Evolutionary conservation across 2,329 filamentous ascomycete genomes (phyloP), one percentile per base, ranked within the genome.

Genomic region (Blastomyces gilchristii): DNA sequence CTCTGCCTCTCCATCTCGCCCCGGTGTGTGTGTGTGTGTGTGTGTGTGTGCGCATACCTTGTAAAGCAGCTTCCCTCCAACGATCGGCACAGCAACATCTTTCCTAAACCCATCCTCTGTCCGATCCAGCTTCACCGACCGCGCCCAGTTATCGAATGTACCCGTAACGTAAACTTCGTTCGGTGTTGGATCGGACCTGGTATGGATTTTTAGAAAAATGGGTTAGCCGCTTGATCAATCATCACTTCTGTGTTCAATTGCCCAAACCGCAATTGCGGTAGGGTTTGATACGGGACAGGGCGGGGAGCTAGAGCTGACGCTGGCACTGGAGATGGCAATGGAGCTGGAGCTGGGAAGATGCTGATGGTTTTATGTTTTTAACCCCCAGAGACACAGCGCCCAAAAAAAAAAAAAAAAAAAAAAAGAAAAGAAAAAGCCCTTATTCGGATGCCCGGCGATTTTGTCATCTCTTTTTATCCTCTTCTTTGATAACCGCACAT

Each of bases 91-190:
- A 61, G 84, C 80, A 65, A 99, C 91, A 43, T 85, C 85, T 81
- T 96, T 96, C 77, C 88, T 82, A 76, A 95, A 96, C 67, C 76
- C 75, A 58, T 85, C 81, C 73, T 83, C 88, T 50, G 85, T 82
- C 79, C 90, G 91, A 58, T 91, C 86, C 63, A 99, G 83, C 80
- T 89, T 85, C 75, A 93, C 85, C 63, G 86, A 91, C 82, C 94
- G 93, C 69, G 84, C 83, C 94, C 94, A 99, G 79, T 90, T 84
- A 78, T 97, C 93, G 74, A 97, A 97, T 67, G 90, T 93, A 74
- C 94, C 94, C 50, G 93, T 97, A 70, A 97, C 94, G 77, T 88
- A 93, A 75, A 97, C 93, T 74, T 95, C 89, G 11, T 69, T 87
- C 83, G 74, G 89, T 92, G 70, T 86, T 81, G 41, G 7, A 75